These are phyloP conservation scores for Komagataella pastoris DNA, from an alignment of 805 yeast species.

Conservation along the genomic window DNA sequence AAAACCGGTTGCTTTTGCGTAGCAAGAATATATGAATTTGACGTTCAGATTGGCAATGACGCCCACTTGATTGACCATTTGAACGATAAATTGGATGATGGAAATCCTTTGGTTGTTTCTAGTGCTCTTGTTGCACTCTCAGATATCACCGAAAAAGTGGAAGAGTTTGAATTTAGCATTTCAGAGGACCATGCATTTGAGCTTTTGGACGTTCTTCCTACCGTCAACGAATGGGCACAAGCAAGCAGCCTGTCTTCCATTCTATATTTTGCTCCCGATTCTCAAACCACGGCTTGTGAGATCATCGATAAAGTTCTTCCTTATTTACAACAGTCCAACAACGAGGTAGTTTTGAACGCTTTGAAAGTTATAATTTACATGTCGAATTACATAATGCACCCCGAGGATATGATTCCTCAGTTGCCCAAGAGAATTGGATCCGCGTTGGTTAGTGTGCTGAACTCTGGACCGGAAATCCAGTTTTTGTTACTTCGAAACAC, in stretches of 20 bases:
- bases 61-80: slow-evolving; percentile 31
- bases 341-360: slow-evolving; percentile 71
- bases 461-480: slow-evolving; percentile 74
- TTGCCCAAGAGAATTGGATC: slow-evolving; percentile 49
- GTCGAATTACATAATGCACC: slow-evolving; percentile 51
- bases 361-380: slow-evolving; percentile 60
- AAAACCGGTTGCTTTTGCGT: slow-evolving; percentile 60
- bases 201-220: slow-evolving; percentile 23
- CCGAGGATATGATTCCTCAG: slow-evolving; percentile 40
- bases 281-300: slow-evolving; percentile 47
- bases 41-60: slow-evolving; percentile 28
- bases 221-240: slow-evolving; percentile 65
- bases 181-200: slow-evolving; percentile 32
- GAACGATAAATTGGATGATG: slow-evolving; percentile 42
- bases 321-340: slow-evolving; percentile 64
- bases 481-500: slow-evolving; percentile 74
- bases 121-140: slow-evolving; percentile 58
- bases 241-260: slow-evolving; percentile 51
- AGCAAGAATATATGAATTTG: slow-evolving; percentile 50
- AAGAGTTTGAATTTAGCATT: slow-evolving; percentile 35
- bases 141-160: slow-evolving; percentile 47
- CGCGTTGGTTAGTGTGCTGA: slow-evolving; percentile 52
- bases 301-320: slow-evolving; percentile 58
- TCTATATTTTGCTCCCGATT: slow-evolving; percentile 58
- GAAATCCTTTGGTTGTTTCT: slow-evolving; percentile 47